Evolutionary conservation across 306 rosid genomes (phyloP), one percentile per base, ranked within the genome.

Genomic region (Elaeagnus macrophylla): DNA sequence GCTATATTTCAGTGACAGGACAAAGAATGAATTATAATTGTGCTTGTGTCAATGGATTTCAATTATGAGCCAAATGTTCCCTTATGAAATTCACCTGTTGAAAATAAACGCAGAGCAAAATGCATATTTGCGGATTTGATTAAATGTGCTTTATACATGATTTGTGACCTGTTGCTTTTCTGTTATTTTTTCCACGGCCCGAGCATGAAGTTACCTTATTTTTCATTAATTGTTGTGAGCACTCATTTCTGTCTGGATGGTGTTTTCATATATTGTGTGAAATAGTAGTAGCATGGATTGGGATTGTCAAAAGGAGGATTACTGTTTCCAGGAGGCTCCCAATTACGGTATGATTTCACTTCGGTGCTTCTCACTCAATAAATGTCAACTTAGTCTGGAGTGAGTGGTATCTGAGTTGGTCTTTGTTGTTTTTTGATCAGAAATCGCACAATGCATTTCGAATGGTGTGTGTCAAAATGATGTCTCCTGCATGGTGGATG

Each of bases 401-500:
- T 37, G 60, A 16, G 8, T 57, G 52, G 42, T 68, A 52, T 39
- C 39, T 64, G 67, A 60, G 9, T 35, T 14, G 15, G 11, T 46
- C 12, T 53, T 53, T 64, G 0, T 65, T 76, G 57, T n/a, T 0
- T 67, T 72, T 35, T 72, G 56, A 59, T 53, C 67, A 78, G 96
- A 70, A 14, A 61, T 76, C 68, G 57, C 87, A 5, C 75, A 71
- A 59, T 59, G 67, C 62, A 47, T 77, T 32, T 86, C 85, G 95
- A 81, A 73, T 56, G 81, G 71, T 14, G 89, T 75, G 58, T 68
- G 85, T 61, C 75, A 69, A 68, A 83, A 75, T 43, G 72, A 71
- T 37, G 85, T 79, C 46, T 78, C 95, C 16, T 76, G 60, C 64
- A 70, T 83, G 86, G 54, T 83, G n/a, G 85, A 79, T 59, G 90